A percentile compares a stretch with the other conserved stretches of the same genome.
phyloP scores from a whole-genome alignment of 306 rosid species.

The Cucurbita ficifolia region DNA sequence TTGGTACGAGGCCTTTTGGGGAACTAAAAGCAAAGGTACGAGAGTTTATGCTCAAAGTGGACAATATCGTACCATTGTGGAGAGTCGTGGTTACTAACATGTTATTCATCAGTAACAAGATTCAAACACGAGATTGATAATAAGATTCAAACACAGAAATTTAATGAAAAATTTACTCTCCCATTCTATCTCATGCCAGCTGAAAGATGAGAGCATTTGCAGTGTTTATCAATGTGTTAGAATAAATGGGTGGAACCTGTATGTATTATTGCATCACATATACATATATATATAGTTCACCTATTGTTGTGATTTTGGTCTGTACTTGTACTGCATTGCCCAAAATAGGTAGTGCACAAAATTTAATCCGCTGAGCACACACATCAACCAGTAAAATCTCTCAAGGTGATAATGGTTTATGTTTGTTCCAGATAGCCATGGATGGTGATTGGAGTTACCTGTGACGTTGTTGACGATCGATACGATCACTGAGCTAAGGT shows the following conservation, averaged over 20 bases:
- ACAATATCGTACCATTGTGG: too few species aligned
- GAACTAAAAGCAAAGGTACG: too few species aligned
- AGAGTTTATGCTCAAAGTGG: too few species aligned
- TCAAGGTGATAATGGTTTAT: slow-evolving; percentile 59
- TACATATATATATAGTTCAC: neutral
- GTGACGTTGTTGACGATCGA: slow-evolving; percentile 56
- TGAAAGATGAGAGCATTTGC: neutral
- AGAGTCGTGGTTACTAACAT: too few species aligned
- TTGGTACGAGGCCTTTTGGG: too few species aligned
- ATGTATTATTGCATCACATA: neutral
- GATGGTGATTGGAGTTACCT: slow-evolving; percentile 15
- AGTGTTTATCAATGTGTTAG: neutral
- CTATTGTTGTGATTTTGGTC: slow-evolving; percentile 21
- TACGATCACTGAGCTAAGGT: slow-evolving; percentile 70
- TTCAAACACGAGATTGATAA: too few species aligned
- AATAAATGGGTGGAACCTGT: neutral
- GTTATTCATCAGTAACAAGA: too few species aligned
- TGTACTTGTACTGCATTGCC: slow-evolving; percentile 59
- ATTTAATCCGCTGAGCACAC: slow-evolving; percentile 67
- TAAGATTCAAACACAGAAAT: too few species aligned
- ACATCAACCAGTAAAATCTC: slow-evolving; percentile 83
- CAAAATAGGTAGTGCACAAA: slow-evolving; percentile 70
- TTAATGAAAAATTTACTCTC: neutral
- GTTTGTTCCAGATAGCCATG: slow-evolving; percentile 67
- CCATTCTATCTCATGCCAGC: neutral